Percentiles rank a stretch among this genome's conserved stretches.
Evolutionary conservation across 2,329 filamentous ascomycete species (phyloP).

Genomic region (Colletotrichum simmondsii): DNA sequence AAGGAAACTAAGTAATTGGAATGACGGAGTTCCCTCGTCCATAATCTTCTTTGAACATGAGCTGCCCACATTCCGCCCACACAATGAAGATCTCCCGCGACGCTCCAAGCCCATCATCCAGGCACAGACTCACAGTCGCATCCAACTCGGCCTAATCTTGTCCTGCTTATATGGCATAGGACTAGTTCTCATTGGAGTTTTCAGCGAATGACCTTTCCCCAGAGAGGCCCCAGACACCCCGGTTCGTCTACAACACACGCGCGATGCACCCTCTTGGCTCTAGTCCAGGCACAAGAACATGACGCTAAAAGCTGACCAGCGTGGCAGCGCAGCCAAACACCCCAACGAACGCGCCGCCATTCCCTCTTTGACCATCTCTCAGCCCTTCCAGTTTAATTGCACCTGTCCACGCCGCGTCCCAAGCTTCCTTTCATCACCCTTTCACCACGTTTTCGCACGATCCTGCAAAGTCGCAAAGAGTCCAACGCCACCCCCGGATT

Average conservation of each 20-base stretch:
- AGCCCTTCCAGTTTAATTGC: background rate
- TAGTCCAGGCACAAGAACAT: background rate
- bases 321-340: background rate
- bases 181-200: background rate
- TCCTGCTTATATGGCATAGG: background rate
- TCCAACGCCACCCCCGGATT: background rate
- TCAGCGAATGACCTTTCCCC: background rate
- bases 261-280: background rate
- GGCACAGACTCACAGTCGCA: background rate
- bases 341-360: background rate
- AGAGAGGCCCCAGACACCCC: background rate
- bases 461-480: background rate
- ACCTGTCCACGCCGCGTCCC: background rate
- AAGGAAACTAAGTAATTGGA: background rate
- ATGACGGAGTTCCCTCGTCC: background rate
- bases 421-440: background rate
- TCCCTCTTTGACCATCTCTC: background rate
- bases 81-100: background rate
- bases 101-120: background rate
- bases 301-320: conserved; percentile 6
- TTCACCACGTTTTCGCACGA: background rate
- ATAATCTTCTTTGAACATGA: background rate
- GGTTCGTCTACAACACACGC: background rate
- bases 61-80: background rate
- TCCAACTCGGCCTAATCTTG: background rate